Evolutionary conservation across 495 filamentous ascomycete genomes (phyloP).

Genomic region (Podospora fimiseda): DNA sequence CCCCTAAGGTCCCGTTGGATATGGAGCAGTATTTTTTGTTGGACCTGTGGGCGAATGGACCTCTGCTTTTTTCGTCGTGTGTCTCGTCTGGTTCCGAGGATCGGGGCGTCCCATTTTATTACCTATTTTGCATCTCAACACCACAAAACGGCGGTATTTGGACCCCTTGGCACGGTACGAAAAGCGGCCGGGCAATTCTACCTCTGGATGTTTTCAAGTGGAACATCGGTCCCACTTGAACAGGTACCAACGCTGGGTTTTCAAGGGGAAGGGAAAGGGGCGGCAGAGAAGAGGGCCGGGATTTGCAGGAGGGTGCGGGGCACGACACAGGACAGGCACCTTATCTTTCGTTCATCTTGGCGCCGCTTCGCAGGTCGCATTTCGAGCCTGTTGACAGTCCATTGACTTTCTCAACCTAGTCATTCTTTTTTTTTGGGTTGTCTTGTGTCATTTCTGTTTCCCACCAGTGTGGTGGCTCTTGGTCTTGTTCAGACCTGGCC

Average conservation of each 20-base stretch:
- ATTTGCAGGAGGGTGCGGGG: not conserved
- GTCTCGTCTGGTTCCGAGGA: not conserved
- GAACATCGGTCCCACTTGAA: not conserved
- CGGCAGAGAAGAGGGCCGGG: not conserved
- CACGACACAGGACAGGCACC: not conserved
- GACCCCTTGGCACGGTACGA: not conserved
- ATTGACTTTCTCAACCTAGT: not conserved
- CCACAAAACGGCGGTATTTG: not conserved
- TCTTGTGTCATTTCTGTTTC: no score
- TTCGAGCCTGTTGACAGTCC: not conserved
- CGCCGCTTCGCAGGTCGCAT: not conserved
- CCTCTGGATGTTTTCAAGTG: not conserved
- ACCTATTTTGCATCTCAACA: not conserved
- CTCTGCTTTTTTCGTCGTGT: not conserved
- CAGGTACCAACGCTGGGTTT: not conserved
- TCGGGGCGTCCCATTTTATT: not conserved
- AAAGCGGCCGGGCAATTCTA: no score
- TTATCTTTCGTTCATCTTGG: not conserved
- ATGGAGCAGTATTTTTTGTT: not conserved
- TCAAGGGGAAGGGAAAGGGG: not conserved
- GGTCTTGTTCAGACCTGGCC: no score
- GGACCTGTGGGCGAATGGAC: not conserved
- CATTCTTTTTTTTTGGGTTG: no score
- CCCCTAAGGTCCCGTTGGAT: not conserved
- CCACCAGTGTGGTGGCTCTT: no score